These are phyloP conservation scores for Diplocarpon mali DNA, from an alignment of 2,329 filamentous ascomycete genomes.

Conservation along the genomic window DNA sequence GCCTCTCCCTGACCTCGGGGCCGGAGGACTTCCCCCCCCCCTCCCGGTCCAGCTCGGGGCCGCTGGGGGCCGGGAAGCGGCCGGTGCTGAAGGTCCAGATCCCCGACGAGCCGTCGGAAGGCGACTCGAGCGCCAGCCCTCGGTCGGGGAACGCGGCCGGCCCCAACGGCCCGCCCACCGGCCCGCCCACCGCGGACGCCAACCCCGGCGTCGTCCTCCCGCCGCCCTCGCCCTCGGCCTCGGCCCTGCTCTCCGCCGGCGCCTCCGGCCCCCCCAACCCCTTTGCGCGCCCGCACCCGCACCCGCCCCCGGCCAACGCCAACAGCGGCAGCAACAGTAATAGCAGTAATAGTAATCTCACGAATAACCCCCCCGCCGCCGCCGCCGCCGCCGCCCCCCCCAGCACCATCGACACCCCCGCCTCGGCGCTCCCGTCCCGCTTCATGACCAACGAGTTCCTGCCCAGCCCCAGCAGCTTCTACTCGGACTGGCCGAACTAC, in stretches of 20 bases:
- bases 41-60: constrained; percentile 66
- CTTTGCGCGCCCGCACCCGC: constrained; percentile 72
- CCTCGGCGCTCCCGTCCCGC: constrained; percentile 84
- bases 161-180: constrained; percentile 19
- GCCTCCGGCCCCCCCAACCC: constrained; percentile 90
- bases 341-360: constrained; percentile 29
- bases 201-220: constrained; percentile 69
- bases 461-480: constrained; percentile 86
- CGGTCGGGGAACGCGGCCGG: constrained; percentile 20
- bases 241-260: constrained; percentile 76
- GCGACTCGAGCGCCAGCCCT: constrained; percentile 46
- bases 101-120: constrained; percentile 80
- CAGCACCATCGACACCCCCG: constrained; percentile 76
- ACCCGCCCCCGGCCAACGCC: constrained; percentile 45
- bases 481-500: constrained; percentile 77
- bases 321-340: constrained; percentile 47
- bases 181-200: constrained; percentile 32
- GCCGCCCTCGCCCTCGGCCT: constrained; percentile 75
- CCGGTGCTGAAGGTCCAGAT: constrained; percentile 90
- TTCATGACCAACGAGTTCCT: constrained; percentile 83
- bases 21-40: constrained; percentile 62
- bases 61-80: constrained; percentile 54
- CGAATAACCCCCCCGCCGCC: constrained; percentile 48
- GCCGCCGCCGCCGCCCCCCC: constrained; percentile 69
- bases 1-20: constrained; percentile 30